A percentile compares a stretch with the other conserved stretches of the same genome.
phyloP scores from a whole-genome alignment of 1,284 basidiomycete species.

The Puccinia hordei region DNA sequence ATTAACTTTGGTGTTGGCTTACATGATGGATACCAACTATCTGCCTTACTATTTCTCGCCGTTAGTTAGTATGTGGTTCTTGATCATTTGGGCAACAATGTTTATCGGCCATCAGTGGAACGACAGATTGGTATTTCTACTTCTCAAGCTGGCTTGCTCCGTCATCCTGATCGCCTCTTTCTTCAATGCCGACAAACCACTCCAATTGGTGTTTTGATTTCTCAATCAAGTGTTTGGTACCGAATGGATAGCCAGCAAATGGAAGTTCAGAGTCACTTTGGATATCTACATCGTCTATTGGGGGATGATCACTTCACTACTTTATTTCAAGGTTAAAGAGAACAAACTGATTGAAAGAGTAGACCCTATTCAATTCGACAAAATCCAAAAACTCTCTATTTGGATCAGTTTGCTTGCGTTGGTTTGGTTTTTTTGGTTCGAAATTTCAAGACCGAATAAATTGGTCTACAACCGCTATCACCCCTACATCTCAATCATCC shows the following conservation, averaged over 20 bases:
- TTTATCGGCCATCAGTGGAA: slow-evolving; percentile 72
- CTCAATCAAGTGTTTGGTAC: slow-evolving; percentile 71
- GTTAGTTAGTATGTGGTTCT: slow-evolving; percentile 71
- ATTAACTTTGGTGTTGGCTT: slow-evolving; percentile 75
- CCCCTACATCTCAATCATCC: slow-evolving; percentile 77
- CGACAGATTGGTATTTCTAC: slow-evolving; percentile 68
- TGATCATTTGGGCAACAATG: slow-evolving; percentile 80
- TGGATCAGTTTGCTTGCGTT: slow-evolving; percentile 65
- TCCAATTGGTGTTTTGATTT: slow-evolving; percentile 69
- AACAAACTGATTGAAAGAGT: slow-evolving; percentile 69
- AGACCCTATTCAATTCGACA: slow-evolving; percentile 58
- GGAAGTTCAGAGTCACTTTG: slow-evolving; percentile 80
- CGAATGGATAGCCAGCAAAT: slow-evolving; percentile 78
- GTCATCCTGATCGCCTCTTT: slow-evolving; percentile 68
- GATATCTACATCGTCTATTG: slow-evolving; percentile 84
- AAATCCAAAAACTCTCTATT: slow-evolving; percentile 64
- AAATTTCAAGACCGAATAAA: slow-evolving; percentile 73
- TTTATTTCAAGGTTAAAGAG: slow-evolving; percentile 74
- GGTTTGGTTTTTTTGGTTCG: slow-evolving; percentile 78
- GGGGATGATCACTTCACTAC: slow-evolving; percentile 77
- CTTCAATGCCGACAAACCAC: slow-evolving; percentile 68
- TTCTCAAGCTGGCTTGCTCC: slow-evolving; percentile 71
- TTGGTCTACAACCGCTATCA: slow-evolving; percentile 83
- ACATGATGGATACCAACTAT: slow-evolving; percentile 87
- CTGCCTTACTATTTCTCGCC: slow-evolving; percentile 84